phyloP scores from a whole-genome alignment of 331 rosid species.

The Quercus tomentella region DNA sequence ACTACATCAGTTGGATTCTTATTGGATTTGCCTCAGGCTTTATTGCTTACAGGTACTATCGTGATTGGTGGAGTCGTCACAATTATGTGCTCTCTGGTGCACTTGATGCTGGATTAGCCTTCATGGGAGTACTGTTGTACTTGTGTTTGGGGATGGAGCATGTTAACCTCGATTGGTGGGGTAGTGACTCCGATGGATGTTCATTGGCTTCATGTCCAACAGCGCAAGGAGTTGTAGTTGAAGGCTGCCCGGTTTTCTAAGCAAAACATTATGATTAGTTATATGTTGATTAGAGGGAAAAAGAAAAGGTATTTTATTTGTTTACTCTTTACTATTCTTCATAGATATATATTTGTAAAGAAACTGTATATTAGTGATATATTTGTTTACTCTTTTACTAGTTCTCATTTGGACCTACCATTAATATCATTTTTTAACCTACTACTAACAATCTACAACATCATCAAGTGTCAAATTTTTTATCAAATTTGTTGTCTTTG shows the following conservation, averaged over 20 bases:
- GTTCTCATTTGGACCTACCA: too few species aligned
- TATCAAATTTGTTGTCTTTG: too few species aligned
- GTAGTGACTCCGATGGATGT: slow-evolving; percentile 59
- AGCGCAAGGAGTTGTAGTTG: slow-evolving; percentile 30
- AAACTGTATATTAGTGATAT: too few species aligned
- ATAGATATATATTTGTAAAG: too few species aligned
- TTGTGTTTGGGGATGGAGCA: slow-evolving; percentile 58
- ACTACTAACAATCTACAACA: too few species aligned
- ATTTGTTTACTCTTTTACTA: too few species aligned
- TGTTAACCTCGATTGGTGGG: slow-evolving; percentile 71
- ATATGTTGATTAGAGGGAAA: too few species aligned
- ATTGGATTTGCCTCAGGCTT: slow-evolving; percentile 63
- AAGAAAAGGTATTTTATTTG: too few species aligned
- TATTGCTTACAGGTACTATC: slow-evolving; percentile 49
- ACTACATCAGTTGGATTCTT: slow-evolving; percentile 57
- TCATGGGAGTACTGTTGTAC: slow-evolving; percentile 70
- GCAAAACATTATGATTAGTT: neutral
- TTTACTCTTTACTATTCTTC: too few species aligned
- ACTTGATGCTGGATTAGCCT: slow-evolving; percentile 78
- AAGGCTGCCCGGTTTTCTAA: slow-evolving; percentile 44
- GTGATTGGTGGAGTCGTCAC: slow-evolving; percentile 62
- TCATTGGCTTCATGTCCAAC: slow-evolving; percentile 72
- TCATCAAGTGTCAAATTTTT: too few species aligned
- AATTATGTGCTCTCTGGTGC: slow-evolving; percentile 62
- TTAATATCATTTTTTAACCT: too few species aligned